Evolutionary conservation across 1,139 yeast species (phyloP).

Genomic region (Taphrina deformans): DNA sequence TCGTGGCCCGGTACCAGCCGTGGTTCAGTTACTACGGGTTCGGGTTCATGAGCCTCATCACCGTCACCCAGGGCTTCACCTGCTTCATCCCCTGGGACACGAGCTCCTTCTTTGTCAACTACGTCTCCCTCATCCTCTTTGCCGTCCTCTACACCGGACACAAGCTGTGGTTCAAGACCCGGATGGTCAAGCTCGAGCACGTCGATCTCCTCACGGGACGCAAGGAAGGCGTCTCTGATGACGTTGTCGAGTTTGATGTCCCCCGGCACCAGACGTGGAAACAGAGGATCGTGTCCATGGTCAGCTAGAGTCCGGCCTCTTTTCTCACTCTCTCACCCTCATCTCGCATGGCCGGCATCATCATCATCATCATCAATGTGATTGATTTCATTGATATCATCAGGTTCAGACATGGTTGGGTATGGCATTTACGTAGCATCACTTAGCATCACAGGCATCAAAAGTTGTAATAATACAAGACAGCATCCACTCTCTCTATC

Average conservation of each 20-base stretch:
- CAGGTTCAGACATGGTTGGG: too few species aligned
- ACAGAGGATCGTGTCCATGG: background rate
- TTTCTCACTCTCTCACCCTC: too few species aligned
- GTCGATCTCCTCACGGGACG: conserved; percentile 48
- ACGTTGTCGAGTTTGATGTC: background rate
- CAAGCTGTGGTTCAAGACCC: conserved; percentile 50
- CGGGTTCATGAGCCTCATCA: conserved; percentile 59
- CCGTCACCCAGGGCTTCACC: conserved; percentile 64
- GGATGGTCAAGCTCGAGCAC: conserved; percentile 49
- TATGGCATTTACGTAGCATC: background rate
- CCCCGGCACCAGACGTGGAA: background rate
- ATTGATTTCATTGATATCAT: too few species aligned
- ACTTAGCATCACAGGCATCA: background rate
- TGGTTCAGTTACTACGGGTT: conserved; percentile 52
- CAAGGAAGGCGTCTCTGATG: background rate
- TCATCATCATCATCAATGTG: too few species aligned
- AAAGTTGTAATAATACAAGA: background rate
- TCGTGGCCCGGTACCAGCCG: conserved; percentile 59
- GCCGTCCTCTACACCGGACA: conserved; percentile 54
- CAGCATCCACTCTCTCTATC: background rate
- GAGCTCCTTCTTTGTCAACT: conserved; percentile 64
- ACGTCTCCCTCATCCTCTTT: conserved; percentile 56
- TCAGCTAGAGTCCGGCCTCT: too few species aligned
- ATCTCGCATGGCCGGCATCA: too few species aligned
- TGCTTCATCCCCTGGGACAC: conserved; percentile 57